Conservation (phyloP, 192 early-diverging fungal species). For the Podochytrium sp. region DNA sequence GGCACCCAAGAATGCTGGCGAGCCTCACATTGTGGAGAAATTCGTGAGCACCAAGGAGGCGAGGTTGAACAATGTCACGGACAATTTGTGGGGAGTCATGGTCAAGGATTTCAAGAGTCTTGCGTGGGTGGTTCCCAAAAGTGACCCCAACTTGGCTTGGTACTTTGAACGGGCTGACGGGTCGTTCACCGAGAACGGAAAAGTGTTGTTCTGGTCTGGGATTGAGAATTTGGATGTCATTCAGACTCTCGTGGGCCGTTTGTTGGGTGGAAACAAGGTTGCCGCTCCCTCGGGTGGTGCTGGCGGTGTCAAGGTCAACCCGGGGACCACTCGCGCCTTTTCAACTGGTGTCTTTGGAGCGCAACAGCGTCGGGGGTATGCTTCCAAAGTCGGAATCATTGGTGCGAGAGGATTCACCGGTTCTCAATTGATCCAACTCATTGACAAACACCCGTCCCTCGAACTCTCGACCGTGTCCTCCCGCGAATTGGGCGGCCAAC, state of each 20-base stretch:
- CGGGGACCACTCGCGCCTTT: conserved; percentile 52
- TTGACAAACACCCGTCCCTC: conserved; percentile 83
- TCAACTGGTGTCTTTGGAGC: conserved; percentile 41
- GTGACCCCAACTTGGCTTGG: conserved; percentile 86
- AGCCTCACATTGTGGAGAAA: conserved; percentile 82
- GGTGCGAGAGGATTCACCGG: conserved; percentile 98
- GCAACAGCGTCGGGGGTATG: conserved; percentile 63
- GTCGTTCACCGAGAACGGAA: conserved; percentile 73
- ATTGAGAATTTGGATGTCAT: conserved; percentile 81
- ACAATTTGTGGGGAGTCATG: conserved; percentile 92
- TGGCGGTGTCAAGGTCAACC: conserved; percentile 4
- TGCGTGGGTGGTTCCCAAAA: conserved; percentile 80
- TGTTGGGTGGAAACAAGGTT: conserved; percentile 34
- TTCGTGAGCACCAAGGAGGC: conserved; percentile 87
- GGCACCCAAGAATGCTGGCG: conserved; percentile 24
- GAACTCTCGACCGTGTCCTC: conserved; percentile 91
- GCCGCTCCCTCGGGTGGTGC: conserved; percentile 29
- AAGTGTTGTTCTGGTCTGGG: conserved; percentile 94
- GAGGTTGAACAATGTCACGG: conserved; percentile 91
- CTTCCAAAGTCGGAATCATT: conserved; percentile 81
- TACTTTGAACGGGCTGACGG: conserved; percentile 96
- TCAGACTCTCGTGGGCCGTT: conserved; percentile 63
- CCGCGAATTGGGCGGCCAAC: conserved; percentile 90
- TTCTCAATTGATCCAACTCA: conserved; percentile 88
- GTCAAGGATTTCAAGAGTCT: conserved; percentile 80